Evolutionary conservation across 768 basidiomycete genomes (phyloP).

Genomic region (Boletus reticuloceps): DNA sequence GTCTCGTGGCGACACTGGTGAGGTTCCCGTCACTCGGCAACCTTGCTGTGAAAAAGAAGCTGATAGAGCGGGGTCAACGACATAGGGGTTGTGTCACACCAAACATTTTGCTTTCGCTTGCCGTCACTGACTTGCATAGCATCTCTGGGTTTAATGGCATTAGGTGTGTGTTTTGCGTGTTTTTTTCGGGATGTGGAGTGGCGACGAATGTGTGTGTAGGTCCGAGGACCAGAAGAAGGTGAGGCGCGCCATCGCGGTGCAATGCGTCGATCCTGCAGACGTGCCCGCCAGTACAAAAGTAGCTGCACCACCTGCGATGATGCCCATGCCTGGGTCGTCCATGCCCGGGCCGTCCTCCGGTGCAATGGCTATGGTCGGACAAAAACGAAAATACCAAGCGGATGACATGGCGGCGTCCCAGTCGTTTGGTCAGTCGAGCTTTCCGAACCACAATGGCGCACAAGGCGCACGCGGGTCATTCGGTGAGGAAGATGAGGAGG

Average conservation of each 20-base stretch:
- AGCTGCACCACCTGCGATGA: not conserved
- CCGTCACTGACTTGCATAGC: slow-evolving; percentile 37
- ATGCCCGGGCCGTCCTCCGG: slow-evolving; percentile 9
- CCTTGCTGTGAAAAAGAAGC: slow-evolving; percentile 15
- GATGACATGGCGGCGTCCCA: slow-evolving; percentile 18
- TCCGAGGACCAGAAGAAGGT: slow-evolving; percentile 63
- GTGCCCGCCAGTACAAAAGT: slow-evolving; percentile 45
- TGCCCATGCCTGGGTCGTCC: not conserved
- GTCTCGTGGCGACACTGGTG: slow-evolving; percentile 81
- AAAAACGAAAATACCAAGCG: slow-evolving; percentile 45
- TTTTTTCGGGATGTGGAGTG: not conserved
- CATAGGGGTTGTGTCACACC: slow-evolving; percentile 72
- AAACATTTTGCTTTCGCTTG: slow-evolving; percentile 50
- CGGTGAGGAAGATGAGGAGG: slow-evolving; percentile 44
- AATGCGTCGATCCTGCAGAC: slow-evolving; percentile 56
- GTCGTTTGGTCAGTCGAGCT: slow-evolving; percentile 10
- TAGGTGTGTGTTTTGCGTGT: slow-evolving; percentile 38
- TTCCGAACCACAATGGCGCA: slow-evolving; percentile 16
- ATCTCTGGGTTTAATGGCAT: slow-evolving; percentile 53
- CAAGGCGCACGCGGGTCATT: not conserved
- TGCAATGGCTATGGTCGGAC: slow-evolving; percentile 18
- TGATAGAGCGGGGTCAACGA: slow-evolving; percentile 7
- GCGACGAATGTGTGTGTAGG: slow-evolving; percentile 31
- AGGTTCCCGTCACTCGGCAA: slow-evolving; percentile 16
- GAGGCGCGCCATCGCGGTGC: slow-evolving; percentile 50